Evolutionary conservation across 2,329 filamentous ascomycete species (phyloP), one percentile per base, ranked within the genome.

Genomic region (Emmonsiellopsis sp.): DNA sequence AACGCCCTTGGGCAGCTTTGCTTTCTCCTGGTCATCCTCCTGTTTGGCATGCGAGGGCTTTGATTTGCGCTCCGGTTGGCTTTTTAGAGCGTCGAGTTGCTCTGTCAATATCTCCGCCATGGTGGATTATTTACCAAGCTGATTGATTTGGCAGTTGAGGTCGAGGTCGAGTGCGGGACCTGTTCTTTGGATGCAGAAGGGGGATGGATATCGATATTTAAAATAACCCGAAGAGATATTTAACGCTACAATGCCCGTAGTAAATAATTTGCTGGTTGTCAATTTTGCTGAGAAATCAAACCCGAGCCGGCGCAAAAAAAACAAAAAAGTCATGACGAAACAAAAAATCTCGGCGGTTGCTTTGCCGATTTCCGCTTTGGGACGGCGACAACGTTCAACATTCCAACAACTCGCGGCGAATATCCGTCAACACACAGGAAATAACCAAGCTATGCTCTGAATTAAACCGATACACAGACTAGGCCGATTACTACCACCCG

Each of bases 1-100:
- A n/a, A 76, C 70, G n/a, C 74, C 73, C 45, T 71, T 73, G n/a
- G 72, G 70, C 16, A 69, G 58, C 35, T 66, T 66, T 56, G 61
- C 58, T 10, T 62, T 43, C 30, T 60, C 44, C 20, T 55, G 30
- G 45, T 48, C 37, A 40, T 37, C 32, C 53, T 56, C 40, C 30
- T 50, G 43, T 34, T 44, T 48, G 4, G 34, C 40, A 11, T 10
- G 30, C 6, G 13, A 35, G 42, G 44, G 5, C 2, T 30, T 20
- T 26, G 30, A 44, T 41, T n/a, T 52, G 16, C 35, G 7, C 32
- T 34, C 7, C 58, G 15, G 59, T 57, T 5, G 61, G 58, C 3
- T 46, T 49, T 44, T 43, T 54, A 57, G 35, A 20, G 56, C 51
- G 15, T 57, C 57, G 30, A 62, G 30, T 45, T 63, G 63, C 51